Conservation (phyloP, 1,284 basidiomycete species). For the Marasmius sp. region DNA sequence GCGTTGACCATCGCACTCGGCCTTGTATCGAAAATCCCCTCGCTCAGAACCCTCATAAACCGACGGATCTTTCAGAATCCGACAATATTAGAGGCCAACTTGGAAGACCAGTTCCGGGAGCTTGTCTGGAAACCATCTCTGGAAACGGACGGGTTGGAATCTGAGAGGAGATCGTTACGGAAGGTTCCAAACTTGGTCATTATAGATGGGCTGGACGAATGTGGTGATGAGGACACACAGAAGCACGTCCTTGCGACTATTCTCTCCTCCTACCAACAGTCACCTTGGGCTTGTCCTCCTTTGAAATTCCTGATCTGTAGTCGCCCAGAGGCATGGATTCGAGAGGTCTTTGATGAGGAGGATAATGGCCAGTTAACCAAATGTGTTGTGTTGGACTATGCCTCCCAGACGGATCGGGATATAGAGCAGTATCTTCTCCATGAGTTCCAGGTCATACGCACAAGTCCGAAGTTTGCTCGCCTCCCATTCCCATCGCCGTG, state of each 20-base stretch:
- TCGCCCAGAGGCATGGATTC: conserved; percentile 18
- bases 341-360: conserved; percentile 9
- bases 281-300: neutral
- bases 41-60: neutral
- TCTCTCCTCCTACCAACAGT: neutral
- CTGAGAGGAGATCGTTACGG: too few relatives aligned
- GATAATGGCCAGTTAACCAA: neutral
- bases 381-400: conserved; percentile 4
- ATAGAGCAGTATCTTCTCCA: conserved; percentile 8
- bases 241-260: neutral
- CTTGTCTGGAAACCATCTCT: neutral
- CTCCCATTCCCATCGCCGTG: conserved; percentile 11
- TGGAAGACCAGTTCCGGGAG: neutral
- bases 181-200: conserved; percentile 2
- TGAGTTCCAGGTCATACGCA: conserved; percentile 8
- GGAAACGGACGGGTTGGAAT: too few relatives aligned
- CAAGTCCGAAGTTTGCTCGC: neutral
- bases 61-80: neutral
- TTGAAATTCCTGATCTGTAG: conserved; percentile 19
- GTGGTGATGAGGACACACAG: neutral
- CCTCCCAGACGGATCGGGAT: conserved; percentile 5
- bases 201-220: conserved; percentile 22
- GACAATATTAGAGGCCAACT: neutral
- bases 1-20: neutral
- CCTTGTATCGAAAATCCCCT: neutral